Base-by-base conservation (phyloP, 768 basidiomycete species). In the Lentinula edodes region DNA sequence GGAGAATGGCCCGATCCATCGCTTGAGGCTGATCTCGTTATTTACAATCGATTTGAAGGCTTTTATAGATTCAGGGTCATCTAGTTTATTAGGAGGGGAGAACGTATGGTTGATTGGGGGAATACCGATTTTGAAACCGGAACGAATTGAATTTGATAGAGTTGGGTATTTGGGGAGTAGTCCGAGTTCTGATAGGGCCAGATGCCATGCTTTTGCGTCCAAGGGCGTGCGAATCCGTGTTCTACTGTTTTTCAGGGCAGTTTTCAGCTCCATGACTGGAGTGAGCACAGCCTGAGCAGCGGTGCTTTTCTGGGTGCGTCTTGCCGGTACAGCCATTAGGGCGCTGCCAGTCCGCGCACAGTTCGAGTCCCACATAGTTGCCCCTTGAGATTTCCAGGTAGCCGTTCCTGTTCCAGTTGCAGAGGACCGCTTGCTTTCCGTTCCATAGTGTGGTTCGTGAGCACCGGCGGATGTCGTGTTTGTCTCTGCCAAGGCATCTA, bases 221-320 rank as follows among this genome's bases (percentile, higher is more conserved):
- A 78, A 76, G 0, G 75, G 78, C 0, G 77, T 75, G 48, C 63
- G 53, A 0, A 72, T 67, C 0, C 68, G 63, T 65, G 4, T 59
- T 55, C 20, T 64, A 70, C 73, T 73, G 68, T 13, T 68, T 71
- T 53, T 59, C 69, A 75, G 73, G 69, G 65, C 80, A 82, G 0
- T 34, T 50, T 45, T 74, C 68, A 67, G 81, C 79, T 34, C 80
- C 73, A 52, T 82, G 78, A 36, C 43, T 41, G 45, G 64, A 6
- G 0, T 62, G 54, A 38, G 76, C 74, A 54, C 80, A 80, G 1
- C 80, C 78, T 0, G 78, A 79, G 69, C 79, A 82, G 10, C 72
- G 57, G 67, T 82, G 79, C 0, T 59, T 52, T 36, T 65, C 39
- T 15, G 65, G 58, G 65, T 76, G 72, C 4, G 61, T 56, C 12